Base-by-base conservation (phyloP, 2,329 filamentous ascomycete species). In the Neocucurbitaria cava region DNA sequence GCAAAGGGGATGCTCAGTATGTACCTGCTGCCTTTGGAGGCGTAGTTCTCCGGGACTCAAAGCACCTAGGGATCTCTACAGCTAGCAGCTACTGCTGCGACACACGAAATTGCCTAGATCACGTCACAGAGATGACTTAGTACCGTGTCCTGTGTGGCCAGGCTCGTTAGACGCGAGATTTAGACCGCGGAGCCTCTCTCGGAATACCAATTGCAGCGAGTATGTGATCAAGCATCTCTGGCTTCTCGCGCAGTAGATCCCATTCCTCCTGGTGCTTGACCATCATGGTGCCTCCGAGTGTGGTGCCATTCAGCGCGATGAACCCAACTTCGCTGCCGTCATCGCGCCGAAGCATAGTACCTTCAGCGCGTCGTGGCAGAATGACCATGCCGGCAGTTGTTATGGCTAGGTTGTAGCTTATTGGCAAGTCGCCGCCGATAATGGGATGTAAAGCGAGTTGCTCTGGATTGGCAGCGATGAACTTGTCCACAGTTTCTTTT, bases 321-420 rank as follows among this genome's bases (percentile, higher is more conserved):
- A 77, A 74, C 5, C 71, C 73, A 8, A 81, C 61, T 5, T 76
- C 72, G 5, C 67, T 70, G 6, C 71, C 75, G 30, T 73, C 61
- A 15, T 77, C 73, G 6, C 78, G 66, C 1, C 71, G 71, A 3
- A 83, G 71, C 31, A 66, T 70, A 0, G 75, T 75, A 9, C 76
- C 77, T 61, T 84, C 83, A 18, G 70, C 75, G 35, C 73, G 72
- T 49, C 84, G 73, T 3, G 83, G 83, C 31, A 81, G 77, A 18
- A 87, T 80, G 48, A 81, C 78, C 82, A 87, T 85, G 7, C 74
- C 77, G 1, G 75, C 69, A 3, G 76, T 78, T 0, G 83, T 86
- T 79, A 86, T 82, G 9, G 81, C 83, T 2, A 86, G 75, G 54
- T 86, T 87, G 67, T 87, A 86, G 68, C 82, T 85, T 41, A 86